Evolutionary conservation across 768 basidiomycete species (phyloP), one percentile per base, ranked within the genome.

Genomic region (Russula olivacea): DNA sequence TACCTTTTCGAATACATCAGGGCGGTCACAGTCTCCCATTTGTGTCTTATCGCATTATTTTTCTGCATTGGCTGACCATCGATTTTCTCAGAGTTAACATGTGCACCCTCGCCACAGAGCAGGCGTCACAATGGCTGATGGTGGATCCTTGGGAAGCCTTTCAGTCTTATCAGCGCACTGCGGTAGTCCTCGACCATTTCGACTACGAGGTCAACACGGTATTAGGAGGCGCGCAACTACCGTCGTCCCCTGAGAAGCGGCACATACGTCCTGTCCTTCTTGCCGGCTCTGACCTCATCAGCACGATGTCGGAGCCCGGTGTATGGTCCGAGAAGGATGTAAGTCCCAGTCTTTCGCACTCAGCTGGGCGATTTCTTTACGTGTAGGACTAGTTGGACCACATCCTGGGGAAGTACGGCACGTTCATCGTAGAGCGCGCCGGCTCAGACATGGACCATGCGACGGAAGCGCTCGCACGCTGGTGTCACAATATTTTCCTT

Each of bases 121-220:
- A 95, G 71, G 93, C 95, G 2, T 88, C 88, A 50, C 83, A 86
- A 23, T 98, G 93, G 93, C 80, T 99, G 50, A 98, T 97, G 94
- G 89, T 98, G 49, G 97, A 99, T 72, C 80, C 93, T 21, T 99
- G 95, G 95, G 97, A 99, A 75, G 93, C 95, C 15, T 88, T 91
- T 73, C 95, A 93, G 74, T 79, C 83, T 52, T 99, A 99, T 78
- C 91, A 93, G 71, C 89, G 94, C 66, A 99, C 97, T 1, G 97
- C 97, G 43, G 85, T 98, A 60, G 97, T 99, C 58, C 83, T 99
- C 60, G 95, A 98, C 74, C 97, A 99, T 72, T 95, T 98, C 72
- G 91, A 98, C 72, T 82, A 93, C 71, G 88, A 96, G 77, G 86
- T 99, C 71, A 99, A 99, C 75, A 85, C 82, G 7, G 79, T 86